Conservation (phyloP, 2,329 filamentous ascomycete species). For the Lecanicillium sp. region DNA sequence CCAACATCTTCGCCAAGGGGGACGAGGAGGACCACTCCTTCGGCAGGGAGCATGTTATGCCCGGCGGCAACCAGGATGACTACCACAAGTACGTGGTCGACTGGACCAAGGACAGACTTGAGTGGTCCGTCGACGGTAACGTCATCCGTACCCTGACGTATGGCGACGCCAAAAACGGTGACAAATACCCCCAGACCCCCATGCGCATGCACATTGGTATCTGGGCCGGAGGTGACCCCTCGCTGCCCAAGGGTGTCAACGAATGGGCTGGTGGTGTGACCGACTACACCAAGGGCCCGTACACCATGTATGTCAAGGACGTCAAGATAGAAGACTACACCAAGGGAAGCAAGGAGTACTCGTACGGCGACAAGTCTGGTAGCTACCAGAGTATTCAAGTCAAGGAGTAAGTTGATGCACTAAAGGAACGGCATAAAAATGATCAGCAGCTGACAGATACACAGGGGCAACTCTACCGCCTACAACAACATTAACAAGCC, state of each 20-base stretch:
- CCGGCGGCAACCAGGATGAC: slow-evolving; percentile 47
- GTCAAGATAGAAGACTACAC: slow-evolving; percentile 51
- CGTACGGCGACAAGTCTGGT: slow-evolving; percentile 56
- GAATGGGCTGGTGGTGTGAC: slow-evolving; percentile 66
- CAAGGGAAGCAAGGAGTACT: slow-evolving; percentile 55
- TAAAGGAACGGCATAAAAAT: not conserved
- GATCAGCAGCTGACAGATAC: slow-evolving; percentile 20
- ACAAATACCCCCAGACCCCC: slow-evolving; percentile 69
- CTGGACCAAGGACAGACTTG: slow-evolving; percentile 62
- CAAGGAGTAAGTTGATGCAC: slow-evolving; percentile 37
- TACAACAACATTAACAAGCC: slow-evolving; percentile 35
- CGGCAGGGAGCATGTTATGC: slow-evolving; percentile 51
- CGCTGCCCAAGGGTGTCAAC: slow-evolving; percentile 50
- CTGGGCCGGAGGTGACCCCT: slow-evolving; percentile 56
- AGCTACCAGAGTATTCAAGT: slow-evolving; percentile 58
- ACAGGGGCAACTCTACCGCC: slow-evolving; percentile 53
- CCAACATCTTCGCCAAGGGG: slow-evolving; percentile 78
- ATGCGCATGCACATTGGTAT: slow-evolving; percentile 64
- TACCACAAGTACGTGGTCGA: slow-evolving; percentile 72
- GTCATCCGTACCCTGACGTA: slow-evolving; percentile 59
- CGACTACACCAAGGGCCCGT: slow-evolving; percentile 60
- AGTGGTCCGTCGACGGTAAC: slow-evolving; percentile 64
- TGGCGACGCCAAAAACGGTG: slow-evolving; percentile 53
- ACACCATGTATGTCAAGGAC: slow-evolving; percentile 67
- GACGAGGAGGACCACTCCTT: slow-evolving; percentile 55